phyloP scores from a whole-genome alignment of 306 rosid species.

The Aeschynomene evenia region DNA sequence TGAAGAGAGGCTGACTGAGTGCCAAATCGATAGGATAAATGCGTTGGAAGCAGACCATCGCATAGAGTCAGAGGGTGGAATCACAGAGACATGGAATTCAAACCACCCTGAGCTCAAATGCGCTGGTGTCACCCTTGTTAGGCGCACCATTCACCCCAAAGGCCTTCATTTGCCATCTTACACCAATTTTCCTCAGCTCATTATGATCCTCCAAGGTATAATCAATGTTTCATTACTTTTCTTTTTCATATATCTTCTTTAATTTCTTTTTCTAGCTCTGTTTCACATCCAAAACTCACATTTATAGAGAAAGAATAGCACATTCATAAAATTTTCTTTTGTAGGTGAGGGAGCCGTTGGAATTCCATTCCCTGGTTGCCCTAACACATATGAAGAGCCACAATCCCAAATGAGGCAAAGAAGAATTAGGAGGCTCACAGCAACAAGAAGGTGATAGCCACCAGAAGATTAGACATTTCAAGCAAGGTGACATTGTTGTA shows the following conservation, averaged over 20 bases:
- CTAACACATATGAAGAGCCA: no score
- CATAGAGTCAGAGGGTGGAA: constrained; percentile 32
- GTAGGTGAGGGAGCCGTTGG: constrained; percentile 27
- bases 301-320: no score
- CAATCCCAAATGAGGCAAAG: no score
- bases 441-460: no score
- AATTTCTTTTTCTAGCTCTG: no score
- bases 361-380: no score
- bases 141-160: constrained; percentile 23
- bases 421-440: no score
- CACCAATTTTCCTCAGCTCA: constrained; percentile 14
- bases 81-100: constrained; percentile 33
- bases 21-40: constrained; percentile 24
- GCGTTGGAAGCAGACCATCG: constrained; percentile 36
- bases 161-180: constrained; percentile 40
- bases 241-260: no score
- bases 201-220: constrained; percentile 26
- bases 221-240: background rate
- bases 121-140: constrained; percentile 28
- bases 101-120: constrained; percentile 25
- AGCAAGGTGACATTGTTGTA: no score
- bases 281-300: no score
- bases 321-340: constrained; percentile 33
- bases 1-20: background rate
- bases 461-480: no score